Conservation (phyloP, 2,329 filamentous ascomycete genomes). For the Curvularia sp. region DNA sequence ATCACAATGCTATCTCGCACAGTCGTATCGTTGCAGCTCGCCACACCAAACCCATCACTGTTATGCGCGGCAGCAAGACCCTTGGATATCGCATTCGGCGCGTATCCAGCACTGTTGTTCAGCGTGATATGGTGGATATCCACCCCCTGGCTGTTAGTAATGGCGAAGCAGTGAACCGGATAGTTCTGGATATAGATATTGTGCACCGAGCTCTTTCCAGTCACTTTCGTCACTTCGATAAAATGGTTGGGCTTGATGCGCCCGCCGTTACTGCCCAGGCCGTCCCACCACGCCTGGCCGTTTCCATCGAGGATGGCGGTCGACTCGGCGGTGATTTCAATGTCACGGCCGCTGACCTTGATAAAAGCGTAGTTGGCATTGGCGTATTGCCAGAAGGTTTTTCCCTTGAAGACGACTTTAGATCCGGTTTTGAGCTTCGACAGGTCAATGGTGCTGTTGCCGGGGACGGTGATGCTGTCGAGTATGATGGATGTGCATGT, state of each 20-base stretch:
- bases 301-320: slow-evolving; percentile 35
- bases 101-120: slow-evolving; percentile 63
- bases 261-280: slow-evolving; percentile 57
- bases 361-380: slow-evolving; percentile 48
- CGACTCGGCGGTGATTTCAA: slow-evolving; percentile 53
- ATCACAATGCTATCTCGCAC: slow-evolving; percentile 57
- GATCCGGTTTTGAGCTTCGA: slow-evolving; percentile 51
- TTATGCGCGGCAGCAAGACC: slow-evolving; percentile 50
- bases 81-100: slow-evolving; percentile 32
- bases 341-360: slow-evolving; percentile 45
- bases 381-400: slow-evolving; percentile 38
- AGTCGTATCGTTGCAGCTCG: slow-evolving; percentile 49
- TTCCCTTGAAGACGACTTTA: slow-evolving; percentile 50
- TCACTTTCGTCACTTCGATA: slow-evolving; percentile 49
- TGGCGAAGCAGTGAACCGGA: slow-evolving; percentile 60
- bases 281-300: slow-evolving; percentile 35
- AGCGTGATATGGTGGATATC: slow-evolving; percentile 59
- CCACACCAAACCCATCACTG: slow-evolving; percentile 64
- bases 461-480: slow-evolving; percentile 47
- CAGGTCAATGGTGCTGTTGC: slow-evolving; percentile 52
- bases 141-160: slow-evolving; percentile 52
- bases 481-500: slow-evolving; percentile 54
- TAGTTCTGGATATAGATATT: slow-evolving; percentile 60
- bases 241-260: slow-evolving; percentile 43
- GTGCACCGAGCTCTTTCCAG: slow-evolving; percentile 48